Percentiles rank a stretch among this genome's conserved stretches.
phyloP scores from a whole-genome alignment of 306 rosid genomes.

The Corylus heterophylla region DNA sequence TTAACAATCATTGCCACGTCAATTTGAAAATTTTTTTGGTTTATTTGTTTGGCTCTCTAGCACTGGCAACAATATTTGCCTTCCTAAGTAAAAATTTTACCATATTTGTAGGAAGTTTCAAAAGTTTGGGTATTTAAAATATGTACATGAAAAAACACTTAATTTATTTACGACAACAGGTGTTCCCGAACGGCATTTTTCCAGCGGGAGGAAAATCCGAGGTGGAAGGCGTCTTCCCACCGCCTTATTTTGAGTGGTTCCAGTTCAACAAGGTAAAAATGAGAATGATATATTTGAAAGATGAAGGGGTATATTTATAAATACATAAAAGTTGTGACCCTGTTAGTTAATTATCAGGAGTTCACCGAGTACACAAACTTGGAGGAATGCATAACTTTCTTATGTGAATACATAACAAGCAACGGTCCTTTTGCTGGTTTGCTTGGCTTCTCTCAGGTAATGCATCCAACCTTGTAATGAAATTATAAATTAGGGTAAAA shows the following conservation, averaged over 20 bases:
- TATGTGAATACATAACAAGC: conserved; percentile 69
- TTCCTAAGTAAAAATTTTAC: too few relatives aligned
- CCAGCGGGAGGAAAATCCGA: conserved; percentile 92
- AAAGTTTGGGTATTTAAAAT: background rate
- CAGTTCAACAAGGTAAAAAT: conserved; percentile 64
- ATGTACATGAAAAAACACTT: background rate
- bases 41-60: too few relatives aligned
- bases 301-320: background rate
- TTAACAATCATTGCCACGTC: too few relatives aligned
- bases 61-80: too few relatives aligned
- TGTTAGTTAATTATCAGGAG: conserved; percentile 43
- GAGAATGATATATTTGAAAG: background rate
- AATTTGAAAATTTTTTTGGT: too few relatives aligned
- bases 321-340: conserved; percentile 3
- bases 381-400: conserved; percentile 70
- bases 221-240: conserved; percentile 79
- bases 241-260: conserved; percentile 91
- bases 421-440: conserved; percentile 87
- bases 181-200: conserved; percentile 66
- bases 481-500: too few relatives aligned
- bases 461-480: background rate
- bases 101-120: background rate
- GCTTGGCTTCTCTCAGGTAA: conserved; percentile 80
- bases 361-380: conserved; percentile 76
- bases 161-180: conserved; percentile 38